Evolutionary conservation across 2,329 filamentous ascomycete species (phyloP).

Genomic region (Clarireedia homoeocarpa): DNA sequence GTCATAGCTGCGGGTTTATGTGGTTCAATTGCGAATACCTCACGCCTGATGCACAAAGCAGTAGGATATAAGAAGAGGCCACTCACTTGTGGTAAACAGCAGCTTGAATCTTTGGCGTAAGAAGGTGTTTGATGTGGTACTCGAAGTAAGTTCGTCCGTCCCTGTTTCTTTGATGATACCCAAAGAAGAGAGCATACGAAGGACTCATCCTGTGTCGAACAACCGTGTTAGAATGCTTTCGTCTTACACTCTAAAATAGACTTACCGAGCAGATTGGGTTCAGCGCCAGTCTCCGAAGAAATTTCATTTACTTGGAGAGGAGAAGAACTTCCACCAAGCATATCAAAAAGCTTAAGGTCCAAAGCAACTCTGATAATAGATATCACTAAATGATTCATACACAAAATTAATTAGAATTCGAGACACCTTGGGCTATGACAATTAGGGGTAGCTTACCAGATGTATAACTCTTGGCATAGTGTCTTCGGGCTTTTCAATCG

Average conservation of each 20-base stretch:
- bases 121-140: not conserved
- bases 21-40: too few relatives aligned
- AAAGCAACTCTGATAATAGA: not conserved
- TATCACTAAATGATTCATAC: not conserved
- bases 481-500: constrained; percentile 4
- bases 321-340: not conserved
- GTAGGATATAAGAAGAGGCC: too few relatives aligned
- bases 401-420: not conserved
- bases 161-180: not conserved
- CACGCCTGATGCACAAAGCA: too few relatives aligned
- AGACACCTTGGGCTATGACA: not conserved
- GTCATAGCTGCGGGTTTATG: not conserved
- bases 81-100: not conserved
- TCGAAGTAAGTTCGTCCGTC: not conserved
- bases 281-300: not conserved
- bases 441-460: not conserved
- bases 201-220: not conserved
- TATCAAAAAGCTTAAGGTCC: not conserved
- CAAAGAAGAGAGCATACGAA: not conserved
- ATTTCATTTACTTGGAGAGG: not conserved
- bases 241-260: not conserved
- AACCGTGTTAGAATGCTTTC: not conserved
- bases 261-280: not conserved
- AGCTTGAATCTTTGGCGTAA: not conserved
- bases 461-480: constrained; percentile 1